phyloP scores from a whole-genome alignment of 2,329 filamentous ascomycete species.

The Cytospora piceae region DNA sequence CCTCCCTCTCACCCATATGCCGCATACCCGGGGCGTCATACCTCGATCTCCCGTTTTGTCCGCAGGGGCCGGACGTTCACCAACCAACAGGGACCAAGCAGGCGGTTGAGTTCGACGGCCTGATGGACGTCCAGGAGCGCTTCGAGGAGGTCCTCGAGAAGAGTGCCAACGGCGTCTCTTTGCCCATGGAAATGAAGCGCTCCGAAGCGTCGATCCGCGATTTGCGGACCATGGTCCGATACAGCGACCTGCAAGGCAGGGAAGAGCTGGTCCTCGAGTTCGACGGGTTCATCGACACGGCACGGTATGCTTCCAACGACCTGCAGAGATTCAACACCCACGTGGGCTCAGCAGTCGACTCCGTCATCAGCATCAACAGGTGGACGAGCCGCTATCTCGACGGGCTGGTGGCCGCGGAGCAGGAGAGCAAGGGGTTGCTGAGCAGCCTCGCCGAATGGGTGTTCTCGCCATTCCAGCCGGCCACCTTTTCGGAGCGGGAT shows the following conservation, averaged over 20 bases:
- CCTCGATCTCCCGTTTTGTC: slow-evolving; percentile 68
- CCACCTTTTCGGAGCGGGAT: slow-evolving; percentile 61
- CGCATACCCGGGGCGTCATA: slow-evolving; percentile 67
- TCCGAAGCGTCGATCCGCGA: slow-evolving; percentile 76
- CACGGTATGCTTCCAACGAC: slow-evolving; percentile 65
- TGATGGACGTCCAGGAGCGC: slow-evolving; percentile 74
- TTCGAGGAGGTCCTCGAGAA: slow-evolving; percentile 77
- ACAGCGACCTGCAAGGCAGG: slow-evolving; percentile 68
- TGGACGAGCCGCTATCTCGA: slow-evolving; percentile 75
- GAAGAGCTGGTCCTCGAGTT: slow-evolving; percentile 77
- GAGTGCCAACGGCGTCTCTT: slow-evolving; percentile 64
- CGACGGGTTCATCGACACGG: slow-evolving; percentile 73
- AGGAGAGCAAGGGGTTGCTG: slow-evolving; percentile 39
- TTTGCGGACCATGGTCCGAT: slow-evolving; percentile 71
- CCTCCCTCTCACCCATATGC: slow-evolving; percentile 71
- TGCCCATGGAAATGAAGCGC: slow-evolving; percentile 80
- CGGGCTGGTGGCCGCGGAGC: slow-evolving; percentile 54
- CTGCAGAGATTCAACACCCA: slow-evolving; percentile 77
- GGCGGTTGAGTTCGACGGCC: slow-evolving; percentile 69
- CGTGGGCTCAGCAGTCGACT: slow-evolving; percentile 74
- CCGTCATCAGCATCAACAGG: slow-evolving; percentile 73
- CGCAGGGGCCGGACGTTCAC: slow-evolving; percentile 32
- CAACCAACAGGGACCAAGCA: slow-evolving; percentile 32
- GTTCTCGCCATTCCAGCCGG: slow-evolving; percentile 66
- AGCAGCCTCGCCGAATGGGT: slow-evolving; percentile 49